Evolutionary conservation across 306 rosid genomes (phyloP).

Genomic region (Crataegus laevigata): DNA sequence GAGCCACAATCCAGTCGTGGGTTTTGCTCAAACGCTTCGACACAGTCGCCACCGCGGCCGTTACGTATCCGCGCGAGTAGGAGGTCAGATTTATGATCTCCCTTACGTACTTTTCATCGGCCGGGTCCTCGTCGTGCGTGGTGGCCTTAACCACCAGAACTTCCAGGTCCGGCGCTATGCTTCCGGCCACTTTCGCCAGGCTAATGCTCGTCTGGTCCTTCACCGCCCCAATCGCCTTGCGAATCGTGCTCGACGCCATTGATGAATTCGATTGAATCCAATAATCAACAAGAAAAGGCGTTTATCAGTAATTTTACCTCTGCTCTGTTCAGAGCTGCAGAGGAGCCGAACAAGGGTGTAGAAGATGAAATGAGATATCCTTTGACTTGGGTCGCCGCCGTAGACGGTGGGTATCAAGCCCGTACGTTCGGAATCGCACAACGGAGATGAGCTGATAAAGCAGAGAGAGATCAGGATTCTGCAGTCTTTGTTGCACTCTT

Average conservation of each 20-base stretch:
- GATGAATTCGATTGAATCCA: not conserved
- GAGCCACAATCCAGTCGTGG: slow-evolving; percentile 81
- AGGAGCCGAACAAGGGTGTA: not conserved
- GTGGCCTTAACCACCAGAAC: slow-evolving; percentile 80
- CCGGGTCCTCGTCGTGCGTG: slow-evolving; percentile 65
- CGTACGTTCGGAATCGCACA: slow-evolving; percentile 8
- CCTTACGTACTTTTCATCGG: slow-evolving; percentile 58
- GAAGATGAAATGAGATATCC: slow-evolving; percentile 17
- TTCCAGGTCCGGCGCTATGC: slow-evolving; percentile 71
- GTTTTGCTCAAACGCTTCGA: slow-evolving; percentile 63
- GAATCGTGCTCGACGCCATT: slow-evolving; percentile 76
- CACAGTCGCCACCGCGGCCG: slow-evolving; percentile 49
- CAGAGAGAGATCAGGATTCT: not conserved
- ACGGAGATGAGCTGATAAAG: not conserved
- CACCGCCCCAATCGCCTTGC: slow-evolving; percentile 82
- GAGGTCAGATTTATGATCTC: slow-evolving; percentile 56
- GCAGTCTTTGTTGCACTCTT: not conserved
- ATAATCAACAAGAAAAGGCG: not conserved
- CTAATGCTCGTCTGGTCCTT: slow-evolving; percentile 90
- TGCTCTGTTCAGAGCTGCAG: not conserved
- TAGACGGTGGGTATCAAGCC: not conserved
- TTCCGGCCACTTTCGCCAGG: slow-evolving; percentile 82
- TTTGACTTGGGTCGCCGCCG: not conserved
- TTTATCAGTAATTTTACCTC: slow-evolving; percentile 3
- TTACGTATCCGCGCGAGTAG: slow-evolving; percentile 46